Conservation (phyloP, 257 asterid genomes). For the Perilla frutescens region DNA sequence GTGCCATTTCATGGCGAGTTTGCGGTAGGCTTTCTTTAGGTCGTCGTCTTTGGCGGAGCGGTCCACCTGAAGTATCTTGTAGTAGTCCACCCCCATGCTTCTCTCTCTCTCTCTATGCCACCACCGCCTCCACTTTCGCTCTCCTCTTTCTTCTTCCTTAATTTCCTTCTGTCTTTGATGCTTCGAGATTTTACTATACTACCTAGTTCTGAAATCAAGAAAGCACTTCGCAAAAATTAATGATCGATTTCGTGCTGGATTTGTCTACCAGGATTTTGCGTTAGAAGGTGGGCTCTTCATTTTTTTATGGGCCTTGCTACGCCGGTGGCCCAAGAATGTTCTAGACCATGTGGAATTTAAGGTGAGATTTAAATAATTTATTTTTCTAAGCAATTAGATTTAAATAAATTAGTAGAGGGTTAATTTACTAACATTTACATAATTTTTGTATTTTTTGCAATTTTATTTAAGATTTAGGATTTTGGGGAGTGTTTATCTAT, state of each 20-base stretch:
- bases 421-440: too few relatives aligned
- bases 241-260: neutral
- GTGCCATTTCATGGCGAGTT: slow-evolving; percentile 77
- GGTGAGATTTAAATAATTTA: too few relatives aligned
- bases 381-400: too few relatives aligned
- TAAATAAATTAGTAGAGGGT: too few relatives aligned
- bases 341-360: too few relatives aligned
- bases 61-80: slow-evolving; percentile 59
- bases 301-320: neutral
- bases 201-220: neutral
- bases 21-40: slow-evolving; percentile 65
- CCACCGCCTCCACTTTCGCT: slow-evolving; percentile 23
- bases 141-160: slow-evolving; percentile 24
- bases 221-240: neutral
- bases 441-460: too few relatives aligned
- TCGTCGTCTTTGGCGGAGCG: slow-evolving; percentile 66
- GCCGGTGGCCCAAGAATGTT: slow-evolving; percentile 14
- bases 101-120: slow-evolving; percentile 24
- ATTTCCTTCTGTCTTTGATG: slow-evolving; percentile 6
- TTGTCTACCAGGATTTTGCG: neutral
- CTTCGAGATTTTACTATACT: neutral
- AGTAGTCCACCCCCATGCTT: slow-evolving; percentile 62
- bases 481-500: too few relatives aligned
- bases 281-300: too few relatives aligned
- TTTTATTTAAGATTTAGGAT: too few relatives aligned